Evolutionary conservation across 202 grass and related monocot species (phyloP).

Genomic region (Brachypodium distachyon): DNA sequence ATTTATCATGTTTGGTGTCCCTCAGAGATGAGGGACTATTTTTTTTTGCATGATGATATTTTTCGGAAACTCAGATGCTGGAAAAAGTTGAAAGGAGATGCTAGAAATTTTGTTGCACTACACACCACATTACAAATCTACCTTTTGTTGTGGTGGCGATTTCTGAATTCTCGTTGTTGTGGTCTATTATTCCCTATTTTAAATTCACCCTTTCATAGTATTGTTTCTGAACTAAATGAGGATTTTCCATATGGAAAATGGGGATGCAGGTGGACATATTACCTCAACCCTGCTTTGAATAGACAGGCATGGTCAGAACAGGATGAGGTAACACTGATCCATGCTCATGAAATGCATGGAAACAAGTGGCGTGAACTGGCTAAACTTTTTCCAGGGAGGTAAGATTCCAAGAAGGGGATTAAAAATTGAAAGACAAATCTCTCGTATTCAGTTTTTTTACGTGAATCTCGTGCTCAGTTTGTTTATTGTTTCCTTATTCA

Average conservation of each 20-base stretch:
- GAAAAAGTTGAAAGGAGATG: no score
- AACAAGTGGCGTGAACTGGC: slow-evolving; percentile 40
- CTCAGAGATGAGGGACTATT: not conserved
- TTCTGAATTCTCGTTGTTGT: not conserved
- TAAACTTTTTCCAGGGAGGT: slow-evolving; percentile 55
- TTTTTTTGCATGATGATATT: not conserved
- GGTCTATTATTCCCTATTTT: not conserved
- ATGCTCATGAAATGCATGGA: slow-evolving; percentile 47
- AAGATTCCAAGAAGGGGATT: not conserved
- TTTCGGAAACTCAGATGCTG: not conserved
- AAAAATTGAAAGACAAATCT: not conserved
- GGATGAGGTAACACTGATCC: slow-evolving; percentile 38
- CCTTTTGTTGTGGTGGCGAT: not conserved
- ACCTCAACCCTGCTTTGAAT: slow-evolving; percentile 43
- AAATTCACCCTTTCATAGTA: not conserved
- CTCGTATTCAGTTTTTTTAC: not conserved
- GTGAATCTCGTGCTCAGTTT: not conserved
- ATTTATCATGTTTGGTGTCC: not conserved
- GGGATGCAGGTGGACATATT: slow-evolving; percentile 36
- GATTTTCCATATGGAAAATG: not conserved
- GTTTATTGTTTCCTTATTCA: not conserved
- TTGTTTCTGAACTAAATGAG: not conserved
- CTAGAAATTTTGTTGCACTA: not conserved
- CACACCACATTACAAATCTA: not conserved
- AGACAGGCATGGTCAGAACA: slow-evolving; percentile 46